Evolutionary conservation across 139 green algal genomes (phyloP).

Genomic region (Picochlorum costavermella): DNA sequence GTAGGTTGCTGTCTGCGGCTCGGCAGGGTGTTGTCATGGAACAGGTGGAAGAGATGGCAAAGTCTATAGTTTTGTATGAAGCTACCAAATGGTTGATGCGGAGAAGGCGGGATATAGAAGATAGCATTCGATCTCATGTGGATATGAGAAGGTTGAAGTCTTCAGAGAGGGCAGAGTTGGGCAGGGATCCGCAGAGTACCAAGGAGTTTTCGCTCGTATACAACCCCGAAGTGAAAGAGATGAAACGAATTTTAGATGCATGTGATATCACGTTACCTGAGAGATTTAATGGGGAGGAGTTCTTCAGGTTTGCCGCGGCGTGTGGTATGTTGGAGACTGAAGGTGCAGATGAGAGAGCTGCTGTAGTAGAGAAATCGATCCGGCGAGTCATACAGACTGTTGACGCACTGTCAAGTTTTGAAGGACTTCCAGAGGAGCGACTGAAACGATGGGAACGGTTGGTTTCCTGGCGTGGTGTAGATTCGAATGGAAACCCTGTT

Average conservation of each 20-base stretch:
- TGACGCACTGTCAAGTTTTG: background rate
- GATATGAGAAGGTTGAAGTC: background rate
- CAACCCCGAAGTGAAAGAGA: constrained; percentile 29
- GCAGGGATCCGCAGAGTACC: constrained; percentile 16
- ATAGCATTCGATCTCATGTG: background rate
- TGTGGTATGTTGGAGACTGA: constrained; percentile 27
- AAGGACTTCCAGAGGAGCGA: background rate
- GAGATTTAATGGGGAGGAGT: constrained; percentile 32
- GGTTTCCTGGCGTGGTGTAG: constrained; percentile 28
- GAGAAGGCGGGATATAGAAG: background rate
- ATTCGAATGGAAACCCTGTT: constrained; percentile 27
- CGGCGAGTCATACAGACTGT: constrained; percentile 5
- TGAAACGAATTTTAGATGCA: constrained; percentile 33
- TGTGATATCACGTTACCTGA: constrained; percentile 16
- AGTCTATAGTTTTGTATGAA: background rate
- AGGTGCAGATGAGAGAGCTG: constrained; percentile 12
- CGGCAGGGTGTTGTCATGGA: background rate
- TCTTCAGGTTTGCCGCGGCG: constrained; percentile 32
- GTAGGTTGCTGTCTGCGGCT: background rate
- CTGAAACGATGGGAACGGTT: constrained; percentile 28
- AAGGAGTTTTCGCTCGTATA: constrained; percentile 24
- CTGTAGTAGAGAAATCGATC: constrained; percentile 11
- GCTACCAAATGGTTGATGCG: background rate
- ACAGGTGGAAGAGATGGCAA: background rate
- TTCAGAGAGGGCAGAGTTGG: background rate